Evolutionary conservation across 2,329 filamentous ascomycete genomes (phyloP), one percentile per base, ranked within the genome.

Genomic region (Pseudogymnoascus sp.): DNA sequence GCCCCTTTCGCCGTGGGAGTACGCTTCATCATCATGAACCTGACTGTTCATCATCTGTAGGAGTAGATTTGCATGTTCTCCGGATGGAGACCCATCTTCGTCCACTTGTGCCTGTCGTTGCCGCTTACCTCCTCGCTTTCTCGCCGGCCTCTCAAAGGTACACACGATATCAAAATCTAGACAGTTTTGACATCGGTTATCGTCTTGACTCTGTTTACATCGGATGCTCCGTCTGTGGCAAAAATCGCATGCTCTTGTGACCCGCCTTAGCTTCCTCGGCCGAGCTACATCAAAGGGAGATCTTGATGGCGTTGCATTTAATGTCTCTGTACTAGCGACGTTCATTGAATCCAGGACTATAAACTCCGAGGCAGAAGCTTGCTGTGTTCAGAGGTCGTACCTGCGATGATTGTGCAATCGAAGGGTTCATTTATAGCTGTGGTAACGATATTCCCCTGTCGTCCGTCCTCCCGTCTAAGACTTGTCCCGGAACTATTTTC

Each of bases 211-310:
- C 14, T 70, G 72, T 50, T 70, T 70, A 65, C 78, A 81, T 60
- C 76, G 73, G 18, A 79, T 79, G 65, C 75, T 77, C 38, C 78
- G 72, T 61, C 73, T 68, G 67, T 82, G 78, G 68, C 80, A 82
- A 67, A 79, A 77, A 68, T 82, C 80, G 67, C 76, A 72, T 22
- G 66, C 62, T 59, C 64, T 30, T n/a, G 63, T 59, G 57, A 64
- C 57, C 37, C 64, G 18, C 61, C 37, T 18, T 33, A 37, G 59
- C 28, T 61, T 61, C 9, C 20, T 35, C 16, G 43, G 59, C 25
- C 39, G 39, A 43, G 39, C 39, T 18, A 43, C 20, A 43, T 43
- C 39, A 25, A 43, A 25, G 20, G 39, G 11, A 43, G 39, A 43
- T 43, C 11, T 43, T 43, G 39, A 43, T 43, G 39, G 11, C 12